Percentiles rank a stretch among this genome's conserved stretches.
phyloP scores from a whole-genome alignment of 2,329 filamentous ascomycete genomes.

The Keithomyces neogunnii region DNA sequence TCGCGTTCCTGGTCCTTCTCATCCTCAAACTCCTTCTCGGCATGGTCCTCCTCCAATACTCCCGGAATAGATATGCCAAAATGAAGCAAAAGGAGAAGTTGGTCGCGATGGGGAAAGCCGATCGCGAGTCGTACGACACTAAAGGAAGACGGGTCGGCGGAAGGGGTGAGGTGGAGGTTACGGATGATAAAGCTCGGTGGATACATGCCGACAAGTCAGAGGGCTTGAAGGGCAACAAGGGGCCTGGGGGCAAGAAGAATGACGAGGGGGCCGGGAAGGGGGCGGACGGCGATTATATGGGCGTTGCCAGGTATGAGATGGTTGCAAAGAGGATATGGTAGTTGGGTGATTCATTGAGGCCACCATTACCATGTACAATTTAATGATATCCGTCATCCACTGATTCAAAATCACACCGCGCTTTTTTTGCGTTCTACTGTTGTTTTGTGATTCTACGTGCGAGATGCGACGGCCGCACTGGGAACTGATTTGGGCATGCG shows the following conservation, averaged over 20 bases:
- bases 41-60: slow-evolving; percentile 75
- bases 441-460: too few species aligned
- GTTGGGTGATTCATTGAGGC: neutral
- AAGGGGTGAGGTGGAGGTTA: slow-evolving; percentile 79
- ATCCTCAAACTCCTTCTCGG: slow-evolving; percentile 80
- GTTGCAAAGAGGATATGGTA: slow-evolving; percentile 95
- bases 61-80: slow-evolving; percentile 66
- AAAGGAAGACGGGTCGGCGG: slow-evolving; percentile 70
- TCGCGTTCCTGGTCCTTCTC: slow-evolving; percentile 75
- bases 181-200: slow-evolving; percentile 76
- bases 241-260: slow-evolving; percentile 47
- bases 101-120: slow-evolving; percentile 35
- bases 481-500: too few species aligned
- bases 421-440: too few species aligned
- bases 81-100: slow-evolving; percentile 67
- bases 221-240: slow-evolving; percentile 46
- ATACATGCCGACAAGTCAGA: slow-evolving; percentile 82
- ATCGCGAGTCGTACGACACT: slow-evolving; percentile 52
- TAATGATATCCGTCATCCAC: too few species aligned
- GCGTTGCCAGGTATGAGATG: slow-evolving; percentile 84
- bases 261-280: slow-evolving; percentile 40
- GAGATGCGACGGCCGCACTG: too few species aligned
- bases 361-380: neutral
- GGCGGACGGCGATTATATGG: slow-evolving; percentile 41
- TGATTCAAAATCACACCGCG: too few species aligned